phyloP scores from a whole-genome alignment of 441 rosid species.

The Erysimum pusillum region DNA sequence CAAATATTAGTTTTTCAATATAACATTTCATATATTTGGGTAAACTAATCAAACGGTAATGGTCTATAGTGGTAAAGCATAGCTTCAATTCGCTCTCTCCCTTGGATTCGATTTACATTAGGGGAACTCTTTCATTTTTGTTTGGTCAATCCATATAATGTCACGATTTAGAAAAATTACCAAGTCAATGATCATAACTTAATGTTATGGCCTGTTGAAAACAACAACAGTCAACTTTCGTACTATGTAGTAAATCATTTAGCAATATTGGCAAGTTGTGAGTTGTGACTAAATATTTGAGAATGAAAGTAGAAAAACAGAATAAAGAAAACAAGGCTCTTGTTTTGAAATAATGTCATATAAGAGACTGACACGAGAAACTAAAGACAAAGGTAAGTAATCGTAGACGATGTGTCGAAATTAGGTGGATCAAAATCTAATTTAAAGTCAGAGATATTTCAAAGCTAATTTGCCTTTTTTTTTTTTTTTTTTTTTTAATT shows the following conservation, averaged over 20 bases:
- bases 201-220: too few species aligned
- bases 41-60: not conserved
- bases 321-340: not conserved
- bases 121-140: too few species aligned
- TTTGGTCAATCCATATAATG: too few species aligned
- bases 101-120: too few species aligned
- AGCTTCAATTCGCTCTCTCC: not conserved
- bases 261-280: too few species aligned
- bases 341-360: not conserved
- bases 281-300: not conserved
- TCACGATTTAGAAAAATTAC: too few species aligned
- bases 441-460: too few species aligned
- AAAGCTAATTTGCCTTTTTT: too few species aligned
- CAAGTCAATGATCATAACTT: too few species aligned
- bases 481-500: too few species aligned
- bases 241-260: too few species aligned
- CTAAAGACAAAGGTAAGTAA: not conserved
- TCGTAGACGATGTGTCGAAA: not conserved
- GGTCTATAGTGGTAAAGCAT: not conserved
- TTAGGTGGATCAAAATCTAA: not conserved
- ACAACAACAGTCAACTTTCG: too few species aligned
- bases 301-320: not conserved
- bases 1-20: not conserved
- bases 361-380: slow-evolving; percentile 7
- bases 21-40: not conserved